Base-by-base conservation (phyloP, 441 rosid genomes). In the Macaranga tanarius region DNA sequence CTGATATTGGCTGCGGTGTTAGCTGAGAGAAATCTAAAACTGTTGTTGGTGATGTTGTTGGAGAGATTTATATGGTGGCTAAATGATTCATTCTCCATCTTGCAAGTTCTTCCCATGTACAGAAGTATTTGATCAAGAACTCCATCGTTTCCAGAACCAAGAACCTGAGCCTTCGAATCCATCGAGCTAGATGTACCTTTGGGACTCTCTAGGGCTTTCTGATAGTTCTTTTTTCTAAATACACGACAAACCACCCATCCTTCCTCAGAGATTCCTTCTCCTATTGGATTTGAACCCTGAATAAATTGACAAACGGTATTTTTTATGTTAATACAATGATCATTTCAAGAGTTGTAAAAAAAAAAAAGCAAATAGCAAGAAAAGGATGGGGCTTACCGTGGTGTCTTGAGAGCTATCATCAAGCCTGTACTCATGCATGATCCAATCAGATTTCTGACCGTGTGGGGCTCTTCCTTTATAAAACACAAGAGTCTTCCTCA, bases 391-490 rank as follows among this genome's bases (percentile, higher is more conserved):
- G 62, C 87, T 87, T 86, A 84, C 91, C 55, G 76, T 40, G 52
- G 77, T 40, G 38, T 73, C 74, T 16, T 16, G 67, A 25, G 80
- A 56, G 74, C 38, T 84, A 57, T 91, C 95, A 26, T 91, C 97
- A 2, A 92, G 97, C 72, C 98, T 83, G 55, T 95, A 95, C 60
- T 95, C 99, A 66, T 95, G 98, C 99, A 92, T 95, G 76, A 95
- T 95, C 99, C 98, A 92, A 69, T 95, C 98, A 0, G 99, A 92
- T 84, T 95, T 95, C 75, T 89, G 93, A 10, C 98, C 99, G 11
- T 90, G 97, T 1, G 98, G 99, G 73, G 98, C 99, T 78, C 99
- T 77, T 62, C 99, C 99, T 65, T 86, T 86, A 73, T 92, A 95
- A 74, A 95, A 95, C 17, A 95, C 98, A 0, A 92, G 84, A 7